Conservation (phyloP, 192 early-diverging fungal genomes). For the Linnemannia hyalina region DNA sequence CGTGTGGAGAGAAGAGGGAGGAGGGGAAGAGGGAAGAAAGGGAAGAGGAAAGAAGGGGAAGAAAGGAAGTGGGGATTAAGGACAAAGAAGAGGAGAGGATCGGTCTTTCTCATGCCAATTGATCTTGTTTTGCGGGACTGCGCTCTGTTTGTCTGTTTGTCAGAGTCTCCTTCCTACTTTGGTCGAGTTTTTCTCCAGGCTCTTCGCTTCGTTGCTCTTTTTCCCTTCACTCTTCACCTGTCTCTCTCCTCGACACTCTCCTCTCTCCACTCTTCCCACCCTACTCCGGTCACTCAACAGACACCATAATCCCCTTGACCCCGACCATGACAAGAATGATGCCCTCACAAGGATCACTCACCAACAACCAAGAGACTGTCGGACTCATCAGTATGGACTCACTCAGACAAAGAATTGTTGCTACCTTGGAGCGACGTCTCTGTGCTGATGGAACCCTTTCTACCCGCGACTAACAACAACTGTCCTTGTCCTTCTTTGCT, state of each 20-base stretch:
- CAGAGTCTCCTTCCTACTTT: background rate
- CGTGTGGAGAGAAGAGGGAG: too few relatives aligned
- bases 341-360: background rate
- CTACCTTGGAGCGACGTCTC: background rate
- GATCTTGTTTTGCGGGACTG: background rate
- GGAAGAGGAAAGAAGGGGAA: too few relatives aligned
- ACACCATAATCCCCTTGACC: background rate
- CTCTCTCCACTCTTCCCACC: background rate
- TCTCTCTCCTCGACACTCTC: background rate
- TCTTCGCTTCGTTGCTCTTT: constrained; percentile 6
- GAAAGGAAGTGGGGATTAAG: too few relatives aligned
- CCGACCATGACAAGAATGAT: constrained; percentile 39
- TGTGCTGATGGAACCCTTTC: background rate
- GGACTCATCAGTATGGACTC: constrained; percentile 36
- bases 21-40: too few relatives aligned
- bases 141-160: background rate
- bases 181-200: background rate
- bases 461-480: background rate
- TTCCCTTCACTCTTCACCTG: background rate
- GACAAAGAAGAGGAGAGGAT: background rate
- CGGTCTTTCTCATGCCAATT: background rate
- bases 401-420: background rate
- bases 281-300: background rate
- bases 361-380: constrained; percentile 39
- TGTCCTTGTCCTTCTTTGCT: background rate